Evolutionary conservation across 2,329 filamentous ascomycete species (phyloP).

Genomic region (Hirsutella thompsonii): DNA sequence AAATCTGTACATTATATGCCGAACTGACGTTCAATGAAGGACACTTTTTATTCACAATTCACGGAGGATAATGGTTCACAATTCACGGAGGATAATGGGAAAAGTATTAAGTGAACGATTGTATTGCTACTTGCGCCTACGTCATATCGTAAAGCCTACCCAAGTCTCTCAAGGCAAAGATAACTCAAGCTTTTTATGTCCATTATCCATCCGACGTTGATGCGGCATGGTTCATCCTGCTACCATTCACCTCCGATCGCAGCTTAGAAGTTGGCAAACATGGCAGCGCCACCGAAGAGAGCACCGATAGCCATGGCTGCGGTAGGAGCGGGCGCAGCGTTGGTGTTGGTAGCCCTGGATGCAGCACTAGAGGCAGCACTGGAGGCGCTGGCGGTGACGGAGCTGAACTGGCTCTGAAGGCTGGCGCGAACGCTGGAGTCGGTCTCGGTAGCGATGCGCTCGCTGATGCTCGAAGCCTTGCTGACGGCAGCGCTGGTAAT

Average conservation of each 20-base stretch:
- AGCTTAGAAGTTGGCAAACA: conserved; percentile 30
- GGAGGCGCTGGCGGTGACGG: conserved; percentile 6
- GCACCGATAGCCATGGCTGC: conserved; percentile 31
- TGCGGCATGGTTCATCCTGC: background rate
- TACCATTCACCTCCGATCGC: background rate
- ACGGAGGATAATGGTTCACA: too few relatives aligned
- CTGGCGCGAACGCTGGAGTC: conserved; percentile 11
- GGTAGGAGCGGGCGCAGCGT: conserved; percentile 21
- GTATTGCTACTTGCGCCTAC: too few relatives aligned
- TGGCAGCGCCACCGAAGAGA: conserved; percentile 31
- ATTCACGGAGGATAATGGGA: too few relatives aligned
- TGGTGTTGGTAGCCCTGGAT: conserved; percentile 5
- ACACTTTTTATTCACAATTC: too few relatives aligned
- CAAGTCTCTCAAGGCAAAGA: too few relatives aligned
- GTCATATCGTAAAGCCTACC: too few relatives aligned
- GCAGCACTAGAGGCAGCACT: conserved; percentile 8
- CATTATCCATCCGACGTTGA: too few relatives aligned
- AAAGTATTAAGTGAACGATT: too few relatives aligned
- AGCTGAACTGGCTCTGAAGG: conserved; percentile 11
- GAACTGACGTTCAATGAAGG: too few relatives aligned
- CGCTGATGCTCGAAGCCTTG: conserved; percentile 11
- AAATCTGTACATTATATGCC: too few relatives aligned
- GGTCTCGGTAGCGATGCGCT: conserved; percentile 9
- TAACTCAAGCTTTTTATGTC: too few relatives aligned
- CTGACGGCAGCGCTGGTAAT: conserved; percentile 10